Evolutionary conservation across 176 grass and related monocot species (phyloP).

Genomic region (Paspalum notatum): DNA sequence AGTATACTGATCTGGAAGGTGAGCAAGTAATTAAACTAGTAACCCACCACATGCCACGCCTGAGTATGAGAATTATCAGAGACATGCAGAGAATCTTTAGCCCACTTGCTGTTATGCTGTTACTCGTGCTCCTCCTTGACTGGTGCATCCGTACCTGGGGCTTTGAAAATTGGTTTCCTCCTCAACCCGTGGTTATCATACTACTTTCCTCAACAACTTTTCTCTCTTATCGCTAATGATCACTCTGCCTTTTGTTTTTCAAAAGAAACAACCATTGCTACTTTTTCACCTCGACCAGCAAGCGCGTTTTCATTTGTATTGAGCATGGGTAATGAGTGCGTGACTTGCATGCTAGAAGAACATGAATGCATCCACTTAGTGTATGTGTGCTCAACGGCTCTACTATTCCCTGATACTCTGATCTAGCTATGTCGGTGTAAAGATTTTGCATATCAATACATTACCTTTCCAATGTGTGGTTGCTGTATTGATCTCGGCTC

Average conservation of each 20-base stretch:
- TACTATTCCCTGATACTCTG: background rate
- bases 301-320: slow-evolving; percentile 30
- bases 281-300: slow-evolving; percentile 54
- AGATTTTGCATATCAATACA: background rate
- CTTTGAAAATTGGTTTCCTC: slow-evolving; percentile 43
- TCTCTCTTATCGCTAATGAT: slow-evolving; percentile 57
- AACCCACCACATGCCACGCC: slow-evolving; percentile 40
- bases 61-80: slow-evolving; percentile 35
- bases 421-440: background rate
- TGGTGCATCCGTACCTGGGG: slow-evolving; percentile 9
- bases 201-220: slow-evolving; percentile 33
- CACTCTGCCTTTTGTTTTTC: slow-evolving; percentile 35
- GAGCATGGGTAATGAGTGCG: slow-evolving; percentile 53
- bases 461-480: background rate
- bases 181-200: slow-evolving; percentile 28
- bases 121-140: slow-evolving; percentile 43
- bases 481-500: background rate
- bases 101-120: slow-evolving; percentile 54
- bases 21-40: slow-evolving; percentile 28
- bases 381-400: background rate
- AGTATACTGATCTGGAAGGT: slow-evolving; percentile 98
- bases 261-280: slow-evolving; percentile 52
- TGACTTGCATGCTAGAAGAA: slow-evolving; percentile 17
- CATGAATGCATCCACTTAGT: slow-evolving; percentile 19
- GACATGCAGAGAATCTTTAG: slow-evolving; percentile 42